A percentile compares a stretch with the other conserved stretches of the same genome.
Evolutionary conservation across 257 asterid species (phyloP).

Genomic region (Capsicum rhomboideum): DNA sequence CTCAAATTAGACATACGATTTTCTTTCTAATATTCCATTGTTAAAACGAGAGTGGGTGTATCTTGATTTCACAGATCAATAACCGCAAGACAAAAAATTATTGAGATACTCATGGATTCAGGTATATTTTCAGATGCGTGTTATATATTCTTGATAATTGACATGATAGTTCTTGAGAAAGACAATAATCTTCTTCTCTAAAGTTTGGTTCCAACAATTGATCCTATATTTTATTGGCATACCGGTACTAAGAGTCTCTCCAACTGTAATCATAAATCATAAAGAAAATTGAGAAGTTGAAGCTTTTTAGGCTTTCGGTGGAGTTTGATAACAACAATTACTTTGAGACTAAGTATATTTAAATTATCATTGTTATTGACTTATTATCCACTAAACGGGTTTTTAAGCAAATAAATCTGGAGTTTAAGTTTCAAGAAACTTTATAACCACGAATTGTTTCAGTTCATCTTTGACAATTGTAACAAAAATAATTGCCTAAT

Average conservation of each 20-base stretch:
- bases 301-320: neutral
- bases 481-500: neutral
- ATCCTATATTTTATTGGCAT: too few species aligned
- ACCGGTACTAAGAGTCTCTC: neutral
- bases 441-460: neutral
- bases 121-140: too few species aligned
- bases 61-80: too few species aligned
- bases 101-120: too few species aligned
- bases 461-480: neutral
- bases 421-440: neutral
- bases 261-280: neutral
- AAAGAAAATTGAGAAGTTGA: neutral
- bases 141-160: too few species aligned
- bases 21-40: too few species aligned
- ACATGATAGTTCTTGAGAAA: too few species aligned
- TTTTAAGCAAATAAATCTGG: neutral
- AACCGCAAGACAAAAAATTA: too few species aligned
- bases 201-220: too few species aligned
- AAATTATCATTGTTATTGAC: neutral
- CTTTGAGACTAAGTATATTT: neutral
- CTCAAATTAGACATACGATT: too few species aligned
- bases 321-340: slow-evolving; percentile 2
- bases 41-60: too few species aligned
- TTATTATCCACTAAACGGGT: neutral
- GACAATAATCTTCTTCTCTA: too few species aligned